Percentiles rank a stretch among this genome's conserved stretches.
Conservation (phyloP, 2,329 filamentous ascomycete species). For the Penicillium sp. region DNA sequence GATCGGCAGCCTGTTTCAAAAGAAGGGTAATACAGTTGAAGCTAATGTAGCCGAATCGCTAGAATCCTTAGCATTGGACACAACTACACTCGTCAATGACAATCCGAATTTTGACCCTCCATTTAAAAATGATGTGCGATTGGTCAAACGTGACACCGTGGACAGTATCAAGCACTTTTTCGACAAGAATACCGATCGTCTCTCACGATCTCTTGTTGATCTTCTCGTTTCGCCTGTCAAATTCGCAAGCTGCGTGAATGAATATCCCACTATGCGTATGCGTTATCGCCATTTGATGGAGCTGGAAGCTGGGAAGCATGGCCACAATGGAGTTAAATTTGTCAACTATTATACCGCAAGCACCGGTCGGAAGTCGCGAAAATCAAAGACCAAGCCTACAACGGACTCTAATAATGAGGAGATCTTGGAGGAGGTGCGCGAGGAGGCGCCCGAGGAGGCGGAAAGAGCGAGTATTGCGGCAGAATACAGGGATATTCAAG, state of each 20-base stretch:
- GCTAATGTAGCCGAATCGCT: slow-evolving; percentile 10
- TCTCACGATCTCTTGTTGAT: slow-evolving; percentile 60
- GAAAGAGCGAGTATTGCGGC: neutral
- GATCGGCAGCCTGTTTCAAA: slow-evolving; percentile 71
- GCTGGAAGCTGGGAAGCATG: slow-evolving; percentile 68
- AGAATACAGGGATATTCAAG: neutral
- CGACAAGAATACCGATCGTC: slow-evolving; percentile 65
- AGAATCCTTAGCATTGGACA: slow-evolving; percentile 22
- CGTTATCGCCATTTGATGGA: slow-evolving; percentile 70
- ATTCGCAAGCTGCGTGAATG: slow-evolving; percentile 78
- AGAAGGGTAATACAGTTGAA: slow-evolving; percentile 14
- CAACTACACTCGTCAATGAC: slow-evolving; percentile 7
- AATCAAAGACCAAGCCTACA: slow-evolving; percentile 36
- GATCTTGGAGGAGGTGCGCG: neutral
- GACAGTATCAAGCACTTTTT: slow-evolving; percentile 72
- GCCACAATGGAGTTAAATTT: slow-evolving; percentile 61
- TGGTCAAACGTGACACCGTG: slow-evolving; percentile 67
- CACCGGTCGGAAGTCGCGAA: slow-evolving; percentile 53
- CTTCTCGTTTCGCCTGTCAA: slow-evolving; percentile 80
- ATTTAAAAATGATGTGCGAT: slow-evolving; percentile 71
- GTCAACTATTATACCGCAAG: slow-evolving; percentile 88
- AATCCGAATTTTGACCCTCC: slow-evolving; percentile 71
- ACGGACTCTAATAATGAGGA: neutral
- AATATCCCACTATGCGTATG: slow-evolving; percentile 68
- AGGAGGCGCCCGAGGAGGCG: neutral